Evolutionary conservation across 768 basidiomycete species (phyloP).

Genomic region (Favolaschia claudopus): DNA sequence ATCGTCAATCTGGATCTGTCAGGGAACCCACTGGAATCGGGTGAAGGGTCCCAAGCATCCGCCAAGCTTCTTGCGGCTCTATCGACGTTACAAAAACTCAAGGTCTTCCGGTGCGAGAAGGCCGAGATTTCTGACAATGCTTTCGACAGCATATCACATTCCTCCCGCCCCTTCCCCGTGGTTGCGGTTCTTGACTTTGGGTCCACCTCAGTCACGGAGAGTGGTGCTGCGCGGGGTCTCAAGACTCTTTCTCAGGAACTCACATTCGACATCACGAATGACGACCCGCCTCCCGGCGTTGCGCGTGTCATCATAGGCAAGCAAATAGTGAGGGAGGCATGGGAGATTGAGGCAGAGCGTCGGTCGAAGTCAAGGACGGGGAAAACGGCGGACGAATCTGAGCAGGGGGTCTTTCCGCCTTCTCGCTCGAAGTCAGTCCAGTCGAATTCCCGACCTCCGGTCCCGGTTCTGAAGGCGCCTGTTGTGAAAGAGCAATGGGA

Average conservation of each 20-base stretch:
- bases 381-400: constrained; percentile 36
- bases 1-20: constrained; percentile 71
- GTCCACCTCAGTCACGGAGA: constrained; percentile 64
- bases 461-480: constrained; percentile 37
- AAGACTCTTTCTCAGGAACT: constrained; percentile 56
- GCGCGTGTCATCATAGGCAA: constrained; percentile 72
- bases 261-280: constrained; percentile 60
- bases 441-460: constrained; percentile 9
- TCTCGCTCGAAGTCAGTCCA: constrained; percentile 11
- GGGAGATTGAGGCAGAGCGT: constrained; percentile 81
- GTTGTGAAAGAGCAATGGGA: constrained; percentile 80
- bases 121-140: constrained; percentile 70
- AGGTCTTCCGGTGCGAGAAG: constrained; percentile 62
- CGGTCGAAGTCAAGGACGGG: constrained; percentile 50
- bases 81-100: constrained; percentile 56
- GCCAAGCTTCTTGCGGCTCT: constrained; percentile 56
- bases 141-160: constrained; percentile 42
- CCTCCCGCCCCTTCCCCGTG: constrained; percentile 49
- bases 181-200: constrained; percentile 70
- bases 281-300: constrained; percentile 60
- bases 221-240: constrained; percentile 54
- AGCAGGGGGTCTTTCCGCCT: constrained; percentile 42
- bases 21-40: constrained; percentile 66
- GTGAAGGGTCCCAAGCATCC: constrained; percentile 33
- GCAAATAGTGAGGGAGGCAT: constrained; percentile 72